Percentiles rank a stretch among this genome's conserved stretches.
phyloP scores from a whole-genome alignment of 257 asterid genomes.

The Fraxinus excelsior region DNA sequence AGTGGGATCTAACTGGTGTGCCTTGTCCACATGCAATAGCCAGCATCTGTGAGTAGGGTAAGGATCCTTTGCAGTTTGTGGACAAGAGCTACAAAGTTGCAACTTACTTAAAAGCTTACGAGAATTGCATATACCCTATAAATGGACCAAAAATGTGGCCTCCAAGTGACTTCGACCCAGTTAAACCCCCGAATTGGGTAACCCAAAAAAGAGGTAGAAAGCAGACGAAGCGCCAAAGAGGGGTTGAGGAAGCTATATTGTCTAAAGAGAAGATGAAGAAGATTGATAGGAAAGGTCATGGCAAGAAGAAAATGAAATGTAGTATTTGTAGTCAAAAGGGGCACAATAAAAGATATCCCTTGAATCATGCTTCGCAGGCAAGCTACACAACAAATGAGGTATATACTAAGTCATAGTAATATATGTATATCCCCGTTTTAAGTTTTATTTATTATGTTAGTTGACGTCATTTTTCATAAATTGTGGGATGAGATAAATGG shows the following conservation, averaged over 20 bases:
- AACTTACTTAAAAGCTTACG: too few relatives aligned
- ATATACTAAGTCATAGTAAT: too few relatives aligned
- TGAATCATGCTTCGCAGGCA: background rate
- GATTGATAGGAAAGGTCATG: background rate
- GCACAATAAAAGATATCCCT: background rate
- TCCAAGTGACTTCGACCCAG: background rate
- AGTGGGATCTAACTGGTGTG: too few relatives aligned
- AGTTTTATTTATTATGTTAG: too few relatives aligned
- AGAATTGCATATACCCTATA: too few relatives aligned
- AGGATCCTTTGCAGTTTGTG: too few relatives aligned
- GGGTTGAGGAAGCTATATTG: background rate
- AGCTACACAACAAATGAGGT: background rate
- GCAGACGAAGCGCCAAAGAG: background rate
- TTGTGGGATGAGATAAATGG: too few relatives aligned
- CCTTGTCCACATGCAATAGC: too few relatives aligned
- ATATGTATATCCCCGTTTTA: too few relatives aligned
- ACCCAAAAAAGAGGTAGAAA: slow-evolving; percentile 1
- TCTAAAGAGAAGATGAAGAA: background rate
- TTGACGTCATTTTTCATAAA: too few relatives aligned
- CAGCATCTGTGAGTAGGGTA: too few relatives aligned
- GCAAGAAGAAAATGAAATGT: background rate
- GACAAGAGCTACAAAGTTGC: too few relatives aligned
- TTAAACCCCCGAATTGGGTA: background rate
- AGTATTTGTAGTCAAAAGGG: background rate
- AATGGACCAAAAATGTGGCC: background rate